Conservation (phyloP, 2,329 filamentous ascomycete genomes). For the Xylariaceae sp. region DNA sequence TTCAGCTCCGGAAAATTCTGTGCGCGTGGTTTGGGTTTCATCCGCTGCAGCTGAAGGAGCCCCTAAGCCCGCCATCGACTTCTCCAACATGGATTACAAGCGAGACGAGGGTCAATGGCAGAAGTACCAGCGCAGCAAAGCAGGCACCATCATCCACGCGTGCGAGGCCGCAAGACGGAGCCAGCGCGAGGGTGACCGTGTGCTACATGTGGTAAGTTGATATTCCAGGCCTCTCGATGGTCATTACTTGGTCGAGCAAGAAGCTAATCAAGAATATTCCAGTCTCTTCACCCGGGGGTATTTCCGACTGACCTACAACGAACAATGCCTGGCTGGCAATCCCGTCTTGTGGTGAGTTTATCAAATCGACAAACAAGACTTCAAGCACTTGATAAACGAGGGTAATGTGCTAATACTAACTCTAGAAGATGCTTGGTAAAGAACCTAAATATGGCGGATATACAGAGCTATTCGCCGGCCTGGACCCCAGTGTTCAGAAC, state of each 20-base stretch:
- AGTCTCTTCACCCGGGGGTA: constrained; percentile 15
- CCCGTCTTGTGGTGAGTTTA: constrained; percentile 20
- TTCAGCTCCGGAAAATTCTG: background rate
- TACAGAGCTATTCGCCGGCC: constrained; percentile 49
- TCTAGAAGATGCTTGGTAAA: constrained; percentile 21
- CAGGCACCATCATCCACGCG: background rate
- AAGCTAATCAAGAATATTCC: background rate
- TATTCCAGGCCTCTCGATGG: background rate
- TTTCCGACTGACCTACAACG: constrained; percentile 17
- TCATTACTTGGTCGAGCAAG: background rate
- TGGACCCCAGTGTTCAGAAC: constrained; percentile 44
- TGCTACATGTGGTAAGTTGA: constrained; percentile 12
- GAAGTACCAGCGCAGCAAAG: constrained; percentile 18
- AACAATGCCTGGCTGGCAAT: constrained; percentile 11
- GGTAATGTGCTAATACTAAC: constrained; percentile 7
- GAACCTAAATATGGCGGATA: constrained; percentile 45
- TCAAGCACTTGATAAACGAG: constrained; percentile 10
- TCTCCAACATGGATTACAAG: constrained; percentile 33
- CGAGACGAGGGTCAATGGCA: constrained; percentile 6
- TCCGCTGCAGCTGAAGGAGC: constrained; percentile 31
- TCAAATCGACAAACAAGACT: too few relatives aligned
- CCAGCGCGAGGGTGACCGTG: background rate
- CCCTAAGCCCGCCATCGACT: constrained; percentile 29
- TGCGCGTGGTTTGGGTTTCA: constrained; percentile 40
- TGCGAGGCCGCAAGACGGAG: constrained; percentile 15